These are phyloP conservation scores for Detonula confervacea DNA, from an alignment of 352 stramenopile genomes.

Conservation along the genomic window DNA sequence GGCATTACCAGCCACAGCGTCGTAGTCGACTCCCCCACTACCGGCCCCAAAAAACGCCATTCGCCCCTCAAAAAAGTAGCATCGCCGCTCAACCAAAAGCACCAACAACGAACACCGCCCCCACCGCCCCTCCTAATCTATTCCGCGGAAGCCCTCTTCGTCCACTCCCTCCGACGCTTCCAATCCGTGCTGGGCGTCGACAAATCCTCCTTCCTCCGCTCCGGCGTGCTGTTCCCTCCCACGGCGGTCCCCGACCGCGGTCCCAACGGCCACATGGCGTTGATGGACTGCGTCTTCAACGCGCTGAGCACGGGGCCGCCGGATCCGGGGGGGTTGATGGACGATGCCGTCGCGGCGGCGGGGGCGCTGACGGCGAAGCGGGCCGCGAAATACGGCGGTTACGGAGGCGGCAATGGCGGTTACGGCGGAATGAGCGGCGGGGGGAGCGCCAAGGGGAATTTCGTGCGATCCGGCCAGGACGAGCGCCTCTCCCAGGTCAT, in stretches of 20 bases:
- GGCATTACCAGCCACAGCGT: background rate
- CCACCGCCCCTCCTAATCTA: too few relatives aligned
- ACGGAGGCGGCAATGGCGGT: conserved; percentile 14
- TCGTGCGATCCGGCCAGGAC: conserved; percentile 18
- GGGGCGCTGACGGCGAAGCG: conserved; percentile 6
- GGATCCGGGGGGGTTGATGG: conserved; percentile 27
- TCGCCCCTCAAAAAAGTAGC: too few relatives aligned
- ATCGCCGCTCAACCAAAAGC: too few relatives aligned
- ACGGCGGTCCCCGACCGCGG: conserved; percentile 62
- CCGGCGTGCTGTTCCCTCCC: conserved; percentile 59
- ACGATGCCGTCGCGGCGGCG: conserved; percentile 25
- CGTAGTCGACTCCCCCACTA: background rate
- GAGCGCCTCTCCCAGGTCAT: conserved; percentile 37
- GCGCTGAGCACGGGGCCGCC: conserved; percentile 27
- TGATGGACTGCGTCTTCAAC: conserved; percentile 82
- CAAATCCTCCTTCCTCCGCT: conserved; percentile 60
- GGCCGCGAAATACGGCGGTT: conserved; percentile 21
- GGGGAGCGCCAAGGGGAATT: conserved; percentile 2
- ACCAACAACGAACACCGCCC: too few relatives aligned
- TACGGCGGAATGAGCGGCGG: background rate
- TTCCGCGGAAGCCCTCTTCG: conserved; percentile 10
- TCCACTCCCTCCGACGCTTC: conserved; percentile 1
- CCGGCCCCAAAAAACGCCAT: background rate
- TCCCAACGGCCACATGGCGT: conserved; percentile 70
- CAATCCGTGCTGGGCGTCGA: conserved; percentile 57